Evolutionary conservation across 495 filamentous ascomycete species (phyloP).

Genomic region (Glonium stellatum): DNA sequence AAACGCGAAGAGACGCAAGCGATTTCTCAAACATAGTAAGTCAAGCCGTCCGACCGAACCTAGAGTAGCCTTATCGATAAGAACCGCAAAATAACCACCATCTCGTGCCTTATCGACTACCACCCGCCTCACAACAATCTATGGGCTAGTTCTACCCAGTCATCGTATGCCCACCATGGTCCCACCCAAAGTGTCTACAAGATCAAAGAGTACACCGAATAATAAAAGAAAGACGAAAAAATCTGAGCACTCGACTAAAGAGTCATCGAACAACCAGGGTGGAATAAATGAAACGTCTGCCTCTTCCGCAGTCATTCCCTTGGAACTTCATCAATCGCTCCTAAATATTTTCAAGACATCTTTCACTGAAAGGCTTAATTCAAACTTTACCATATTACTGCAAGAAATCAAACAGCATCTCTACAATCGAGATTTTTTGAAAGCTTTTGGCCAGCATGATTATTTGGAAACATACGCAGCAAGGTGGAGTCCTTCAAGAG

Average conservation of each 20-base stretch:
- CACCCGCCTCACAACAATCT: background rate
- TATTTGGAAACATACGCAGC: constrained; percentile 73
- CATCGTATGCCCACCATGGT: background rate
- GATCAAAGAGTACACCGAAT: background rate
- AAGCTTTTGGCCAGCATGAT: constrained; percentile 65
- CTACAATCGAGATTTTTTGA: constrained; percentile 73
- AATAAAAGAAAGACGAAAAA: background rate
- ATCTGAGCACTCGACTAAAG: background rate
- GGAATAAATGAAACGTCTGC: background rate
- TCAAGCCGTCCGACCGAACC: no score
- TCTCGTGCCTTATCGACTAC: background rate
- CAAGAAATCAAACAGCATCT: constrained; percentile 79
- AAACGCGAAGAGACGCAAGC: no score
- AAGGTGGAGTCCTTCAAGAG: constrained; percentile 77
- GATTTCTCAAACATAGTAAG: no score
- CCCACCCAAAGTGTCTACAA: background rate
- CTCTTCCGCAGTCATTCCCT: constrained; percentile 28
- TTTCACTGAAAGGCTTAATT: constrained; percentile 44
- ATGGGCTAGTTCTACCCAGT: no score
- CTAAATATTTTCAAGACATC: constrained; percentile 68
- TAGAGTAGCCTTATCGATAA: no score
- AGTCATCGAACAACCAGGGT: background rate
- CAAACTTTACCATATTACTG: constrained; percentile 48
- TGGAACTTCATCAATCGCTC: constrained; percentile 61
- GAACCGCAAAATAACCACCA: no score